Evolutionary conservation across 805 yeast species (phyloP), one percentile per base, ranked within the genome.

Genomic region (Isabelozyma gotoi): DNA sequence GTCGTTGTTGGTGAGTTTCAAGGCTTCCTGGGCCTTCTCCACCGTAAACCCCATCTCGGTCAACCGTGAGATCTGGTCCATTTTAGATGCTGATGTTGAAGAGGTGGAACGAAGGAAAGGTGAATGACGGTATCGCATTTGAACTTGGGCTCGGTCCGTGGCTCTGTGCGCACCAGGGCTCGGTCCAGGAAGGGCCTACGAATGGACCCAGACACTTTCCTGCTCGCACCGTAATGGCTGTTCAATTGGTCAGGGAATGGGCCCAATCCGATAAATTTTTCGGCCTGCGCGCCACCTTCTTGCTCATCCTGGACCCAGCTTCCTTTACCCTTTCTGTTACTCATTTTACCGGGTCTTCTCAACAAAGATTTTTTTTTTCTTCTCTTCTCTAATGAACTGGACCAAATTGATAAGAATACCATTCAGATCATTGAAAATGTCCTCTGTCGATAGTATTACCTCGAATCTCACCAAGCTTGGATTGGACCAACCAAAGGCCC

Each of bases 31-130:
- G 3, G 76, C 67, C 43, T 67, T 63, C 17, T 63, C 72, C 19
- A 50, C 55, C 38, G 63, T 42, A 57, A 72, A 67, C 32, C 77
- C 77, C 75, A 73, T 71, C 33, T 65, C 71, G 32, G 55, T 51
- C 39, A 63, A 56, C 47, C 54, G 57, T 10, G 38, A 36, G 32
- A 52, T 45, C 39, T 57, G 56, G 18, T 43, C 42, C 34, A 32
- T 32, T n/a, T n/a, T n/a, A n/a, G 17, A 12, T 32, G 34, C 37
- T 19, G 8, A 11, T 14, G 34, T 32, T 14, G n/a, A 32, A 32
- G 16, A 32, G 18, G 14, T 10, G 7, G 35, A 32, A 3, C 8
- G 1, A 4, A 4, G 8, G 11, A 24, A 31, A 31, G n/a, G n/a
- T n/a, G n/a, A n/a, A n/a, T n/a, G n/a, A n/a, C n/a, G n/a, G n/a